Conservation (phyloP, 805 yeast species). For the Cyberlindnera veronae region DNA sequence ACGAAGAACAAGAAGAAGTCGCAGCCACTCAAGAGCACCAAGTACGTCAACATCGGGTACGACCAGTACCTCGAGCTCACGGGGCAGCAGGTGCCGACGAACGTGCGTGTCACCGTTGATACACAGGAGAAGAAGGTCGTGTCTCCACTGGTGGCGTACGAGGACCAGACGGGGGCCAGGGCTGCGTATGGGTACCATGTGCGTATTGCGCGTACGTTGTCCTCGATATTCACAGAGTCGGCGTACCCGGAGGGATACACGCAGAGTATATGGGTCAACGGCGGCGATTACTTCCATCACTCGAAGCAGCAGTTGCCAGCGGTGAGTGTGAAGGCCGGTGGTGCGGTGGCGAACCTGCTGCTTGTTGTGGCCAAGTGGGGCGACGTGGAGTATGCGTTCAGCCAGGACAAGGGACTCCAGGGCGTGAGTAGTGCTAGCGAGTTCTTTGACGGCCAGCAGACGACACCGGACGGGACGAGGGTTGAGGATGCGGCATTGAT, state of each 20-base stretch:
- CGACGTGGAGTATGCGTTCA: constrained; percentile 52
- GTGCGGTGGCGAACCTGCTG: constrained; percentile 35
- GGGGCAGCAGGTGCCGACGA: constrained; percentile 62
- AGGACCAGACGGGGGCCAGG: constrained; percentile 54
- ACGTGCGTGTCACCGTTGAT: constrained; percentile 81
- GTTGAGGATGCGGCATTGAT: constrained; percentile 72
- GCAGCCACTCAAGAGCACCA: constrained; percentile 54
- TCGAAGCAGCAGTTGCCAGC: constrained; percentile 28
- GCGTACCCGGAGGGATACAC: constrained; percentile 66
- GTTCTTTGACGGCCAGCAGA: constrained; percentile 64
- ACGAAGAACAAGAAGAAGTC: constrained; percentile 40
- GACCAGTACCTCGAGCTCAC: constrained; percentile 53
- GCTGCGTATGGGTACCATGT: constrained; percentile 72
- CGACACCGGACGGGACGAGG: constrained; percentile 52
- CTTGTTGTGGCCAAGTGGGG: constrained; percentile 62
- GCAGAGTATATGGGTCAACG: constrained; percentile 57
- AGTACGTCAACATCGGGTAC: constrained; percentile 74
- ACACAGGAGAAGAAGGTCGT: constrained; percentile 57
- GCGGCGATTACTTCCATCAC: constrained; percentile 59
- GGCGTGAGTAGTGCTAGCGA: constrained; percentile 53
- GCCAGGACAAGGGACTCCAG: constrained; percentile 46
- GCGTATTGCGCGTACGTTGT: constrained; percentile 58
- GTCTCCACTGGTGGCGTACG: constrained; percentile 66
- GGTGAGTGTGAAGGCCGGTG: constrained; percentile 16
- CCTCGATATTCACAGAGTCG: constrained; percentile 67